phyloP scores from a whole-genome alignment of 768 basidiomycete species.

The Clitopilus hobsonii region DNA sequence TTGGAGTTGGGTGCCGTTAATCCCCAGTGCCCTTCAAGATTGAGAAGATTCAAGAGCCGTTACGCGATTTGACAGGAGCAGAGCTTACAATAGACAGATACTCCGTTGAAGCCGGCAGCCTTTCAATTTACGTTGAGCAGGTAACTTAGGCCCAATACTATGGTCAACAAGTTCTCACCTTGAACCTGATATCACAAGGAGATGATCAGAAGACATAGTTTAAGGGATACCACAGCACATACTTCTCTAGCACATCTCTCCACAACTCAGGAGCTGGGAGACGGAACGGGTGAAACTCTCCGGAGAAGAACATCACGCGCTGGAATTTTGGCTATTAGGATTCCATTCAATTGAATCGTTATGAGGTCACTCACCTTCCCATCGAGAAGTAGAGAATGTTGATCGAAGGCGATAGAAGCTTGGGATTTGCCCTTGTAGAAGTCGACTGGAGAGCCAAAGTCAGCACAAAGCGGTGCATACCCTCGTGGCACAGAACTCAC shows the following conservation, averaged over 20 bases:
- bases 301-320: conserved; percentile 52
- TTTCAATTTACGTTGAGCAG: conserved; percentile 26
- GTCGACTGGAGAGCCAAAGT: conserved; percentile 5
- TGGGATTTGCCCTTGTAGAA: conserved; percentile 23
- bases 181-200: conserved; percentile 11
- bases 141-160: too few relatives aligned
- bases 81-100: conserved; percentile 53
- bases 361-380: conserved; percentile 20
- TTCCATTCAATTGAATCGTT: not conserved
- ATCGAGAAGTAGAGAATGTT: conserved; percentile 29
- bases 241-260: conserved; percentile 63
- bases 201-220: not conserved
- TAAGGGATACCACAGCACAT: not conserved
- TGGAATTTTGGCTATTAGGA: conserved; percentile 11
- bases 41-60: conserved; percentile 1
- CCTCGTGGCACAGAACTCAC: conserved; percentile 6
- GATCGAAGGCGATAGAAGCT: conserved; percentile 28
- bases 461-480: not conserved
- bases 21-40: conserved; percentile 53
- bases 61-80: conserved; percentile 28
- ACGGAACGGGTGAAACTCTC: conserved; percentile 69
- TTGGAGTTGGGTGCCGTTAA: conserved; percentile 56
- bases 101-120: conserved; percentile 62
- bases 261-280: conserved; percentile 62
- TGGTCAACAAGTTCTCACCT: conserved; percentile 7